Base-by-base conservation (phyloP, 768 basidiomycete genomes). In the Naganishia randhawae region DNA sequence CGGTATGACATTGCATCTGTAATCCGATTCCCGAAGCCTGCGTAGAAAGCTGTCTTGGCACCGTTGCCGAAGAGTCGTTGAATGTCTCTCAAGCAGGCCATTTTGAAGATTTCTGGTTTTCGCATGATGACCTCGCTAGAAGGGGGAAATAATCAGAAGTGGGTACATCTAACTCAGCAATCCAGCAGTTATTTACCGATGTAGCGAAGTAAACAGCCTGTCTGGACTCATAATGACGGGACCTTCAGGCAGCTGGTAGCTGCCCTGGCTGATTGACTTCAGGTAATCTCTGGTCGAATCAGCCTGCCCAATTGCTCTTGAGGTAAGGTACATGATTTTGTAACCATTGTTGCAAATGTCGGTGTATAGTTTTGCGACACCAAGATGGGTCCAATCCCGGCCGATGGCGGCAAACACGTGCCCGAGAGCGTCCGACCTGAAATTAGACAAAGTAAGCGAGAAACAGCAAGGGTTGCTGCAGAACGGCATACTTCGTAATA, bases 221-320 rank as follows among this genome's bases (percentile, higher is more conserved):
- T 99, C 95, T 0, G 96, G 96, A 75, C 91, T 94, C 96, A 97
- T 97, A 77, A 98, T 92, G 57, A 99, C 96, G 4, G 95, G 95
- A 0, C 94, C 95, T 74, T 96, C 92, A 0, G 96, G 96, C n/a
- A 98, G 84, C 77, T 92, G 89, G 76, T 96, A 95, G 72, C 92
- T 87, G 71, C 94, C 90, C 82, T 98, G 96, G 76, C 89, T 91
- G 81, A 99, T 92, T 7, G 90, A 90, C 77, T 88, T 90, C 27
- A 98, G 84, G 75, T 99, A 99, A 69, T 92, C 91, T 52, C 95
- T 83, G 32, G 96, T 99, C 37, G 93, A 89, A 75, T 98, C 96
- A 27, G 96, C 96, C 78, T 98, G 96, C 0, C 96, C 95, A 71
- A 98, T 97, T 10, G 95, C 94, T 41, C 96, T 85, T 14, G 93